These are phyloP conservation scores for Cercospora citrullina DNA, from an alignment of 2,329 filamentous ascomycete species.

Conservation along the genomic window DNA sequence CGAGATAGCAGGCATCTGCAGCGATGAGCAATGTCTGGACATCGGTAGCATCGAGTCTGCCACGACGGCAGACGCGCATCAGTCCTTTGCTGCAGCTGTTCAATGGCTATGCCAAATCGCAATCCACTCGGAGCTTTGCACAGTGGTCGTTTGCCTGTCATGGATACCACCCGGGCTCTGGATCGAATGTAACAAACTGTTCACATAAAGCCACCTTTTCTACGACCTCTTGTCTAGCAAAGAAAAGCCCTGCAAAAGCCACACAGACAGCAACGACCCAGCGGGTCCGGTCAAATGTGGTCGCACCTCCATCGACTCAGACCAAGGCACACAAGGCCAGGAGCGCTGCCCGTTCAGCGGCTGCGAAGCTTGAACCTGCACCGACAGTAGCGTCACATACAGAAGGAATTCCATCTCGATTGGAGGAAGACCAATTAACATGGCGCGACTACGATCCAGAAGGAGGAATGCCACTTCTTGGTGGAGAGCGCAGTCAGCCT, in stretches of 20 bases:
- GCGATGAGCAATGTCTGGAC: conserved; percentile 40
- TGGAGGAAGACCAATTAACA: conserved; percentile 30
- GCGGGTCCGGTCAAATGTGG: background rate
- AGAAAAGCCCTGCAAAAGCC: background rate
- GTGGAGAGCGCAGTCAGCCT: conserved; percentile 33
- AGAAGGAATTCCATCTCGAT: conserved; percentile 26
- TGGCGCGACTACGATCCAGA: conserved; percentile 43
- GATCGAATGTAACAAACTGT: background rate
- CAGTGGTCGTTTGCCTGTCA: conserved; percentile 7
- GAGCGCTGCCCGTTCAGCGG: conserved; percentile 1
- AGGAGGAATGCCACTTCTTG: conserved; percentile 39
- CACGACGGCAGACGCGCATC: conserved; percentile 23
- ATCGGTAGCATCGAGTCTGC: conserved; percentile 33
- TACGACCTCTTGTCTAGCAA: conserved; percentile 11
- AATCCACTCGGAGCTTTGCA: conserved; percentile 17
- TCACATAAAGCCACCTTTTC: conserved; percentile 13
- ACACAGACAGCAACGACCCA: background rate
- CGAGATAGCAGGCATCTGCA: background rate
- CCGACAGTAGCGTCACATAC: conserved; percentile 33
- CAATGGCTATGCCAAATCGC: conserved; percentile 31
- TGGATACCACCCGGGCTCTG: background rate
- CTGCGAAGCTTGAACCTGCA: conserved; percentile 30
- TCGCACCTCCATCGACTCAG: background rate
- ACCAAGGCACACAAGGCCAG: conserved; percentile 11
- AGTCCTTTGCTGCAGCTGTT: conserved; percentile 35